phyloP scores from a whole-genome alignment of 2,329 filamentous ascomycete genomes.

The Penicillium janthinellum region DNA sequence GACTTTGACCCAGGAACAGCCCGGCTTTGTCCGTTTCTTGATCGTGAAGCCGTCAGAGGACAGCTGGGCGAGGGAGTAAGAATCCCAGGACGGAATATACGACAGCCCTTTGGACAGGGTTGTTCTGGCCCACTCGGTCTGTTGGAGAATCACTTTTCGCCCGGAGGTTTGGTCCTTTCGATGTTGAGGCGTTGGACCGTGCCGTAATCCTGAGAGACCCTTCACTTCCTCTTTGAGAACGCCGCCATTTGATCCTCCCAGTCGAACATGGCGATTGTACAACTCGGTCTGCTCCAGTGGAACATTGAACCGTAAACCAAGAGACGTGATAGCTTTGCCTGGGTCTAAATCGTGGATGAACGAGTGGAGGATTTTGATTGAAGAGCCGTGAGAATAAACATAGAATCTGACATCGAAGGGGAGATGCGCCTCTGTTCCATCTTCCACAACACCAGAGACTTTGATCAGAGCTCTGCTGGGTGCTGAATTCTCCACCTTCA shows the following conservation, averaged over 20 bases:
- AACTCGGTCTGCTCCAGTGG: conserved; percentile 56
- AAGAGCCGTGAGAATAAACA: conserved; percentile 13
- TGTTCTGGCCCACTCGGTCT: conserved; percentile 48
- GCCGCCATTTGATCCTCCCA: conserved; percentile 59
- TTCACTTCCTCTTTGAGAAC: conserved; percentile 61
- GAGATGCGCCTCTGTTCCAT: conserved; percentile 7
- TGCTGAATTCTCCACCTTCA: conserved; percentile 15
- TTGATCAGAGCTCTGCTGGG: conserved; percentile 13
- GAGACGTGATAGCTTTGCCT: conserved; percentile 10
- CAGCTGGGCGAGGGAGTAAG: conserved; percentile 60
- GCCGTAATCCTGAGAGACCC: conserved; percentile 61
- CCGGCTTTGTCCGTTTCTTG: conserved; percentile 61
- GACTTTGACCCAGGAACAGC: conserved; percentile 61
- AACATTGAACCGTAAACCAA: conserved; percentile 57
- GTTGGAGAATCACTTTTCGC: conserved; percentile 45
- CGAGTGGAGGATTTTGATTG: conserved; percentile 16
- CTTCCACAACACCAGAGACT: conserved; percentile 11
- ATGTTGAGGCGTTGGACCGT: conserved; percentile 55
- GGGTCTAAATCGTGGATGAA: conserved; percentile 19
- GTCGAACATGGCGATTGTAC: conserved; percentile 61
- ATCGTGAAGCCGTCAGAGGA: conserved; percentile 63
- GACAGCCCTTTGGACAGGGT: conserved; percentile 50
- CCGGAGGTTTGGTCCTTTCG: conserved; percentile 56
- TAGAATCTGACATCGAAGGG: conserved; percentile 22
- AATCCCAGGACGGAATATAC: conserved; percentile 62